Conservation (phyloP, 176 grass and related monocot genomes). For the Carex littledalei region DNA sequence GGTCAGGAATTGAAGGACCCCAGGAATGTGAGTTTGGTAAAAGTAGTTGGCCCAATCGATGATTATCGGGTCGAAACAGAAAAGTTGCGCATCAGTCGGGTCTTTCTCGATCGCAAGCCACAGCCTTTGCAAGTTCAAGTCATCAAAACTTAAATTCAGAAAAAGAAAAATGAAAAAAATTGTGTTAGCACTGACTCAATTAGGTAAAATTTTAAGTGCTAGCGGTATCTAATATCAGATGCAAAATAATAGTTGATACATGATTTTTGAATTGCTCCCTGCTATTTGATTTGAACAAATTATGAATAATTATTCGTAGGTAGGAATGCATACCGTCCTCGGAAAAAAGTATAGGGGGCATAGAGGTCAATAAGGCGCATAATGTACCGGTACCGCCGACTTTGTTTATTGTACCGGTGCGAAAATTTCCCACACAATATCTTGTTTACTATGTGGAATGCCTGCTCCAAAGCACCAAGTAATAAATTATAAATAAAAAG, state of each 20-base stretch:
- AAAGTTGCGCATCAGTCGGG: background rate
- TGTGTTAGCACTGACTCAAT: background rate
- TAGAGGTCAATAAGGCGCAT: conserved; percentile 66
- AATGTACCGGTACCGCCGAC: conserved; percentile 38
- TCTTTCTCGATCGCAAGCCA: conserved; percentile 5
- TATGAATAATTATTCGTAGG: conserved; percentile 7
- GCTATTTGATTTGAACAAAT: background rate
- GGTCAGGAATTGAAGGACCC: conserved; percentile 11
- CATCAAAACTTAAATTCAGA: conserved; percentile 27
- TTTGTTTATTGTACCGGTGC: conserved; percentile 6
- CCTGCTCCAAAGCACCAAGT: conserved; percentile 4
- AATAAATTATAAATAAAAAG: background rate
- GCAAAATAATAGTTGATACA: background rate
- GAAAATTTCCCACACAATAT: background rate
- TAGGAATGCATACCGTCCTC: conserved; percentile 17
- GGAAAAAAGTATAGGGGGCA: conserved; percentile 53
- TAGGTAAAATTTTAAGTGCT: no score
- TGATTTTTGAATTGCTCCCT: background rate
- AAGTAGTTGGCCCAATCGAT: conserved; percentile 32
- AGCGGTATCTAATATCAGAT: no score
- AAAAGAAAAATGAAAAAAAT: background rate
- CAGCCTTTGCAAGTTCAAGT: conserved; percentile 29
- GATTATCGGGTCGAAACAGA: conserved; percentile 29
- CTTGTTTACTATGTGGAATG: conserved; percentile 29
- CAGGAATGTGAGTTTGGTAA: conserved; percentile 21